Evolutionary conservation across 2,329 filamentous ascomycete genomes (phyloP).

Genomic region (Trichoderma citrinoviride): DNA sequence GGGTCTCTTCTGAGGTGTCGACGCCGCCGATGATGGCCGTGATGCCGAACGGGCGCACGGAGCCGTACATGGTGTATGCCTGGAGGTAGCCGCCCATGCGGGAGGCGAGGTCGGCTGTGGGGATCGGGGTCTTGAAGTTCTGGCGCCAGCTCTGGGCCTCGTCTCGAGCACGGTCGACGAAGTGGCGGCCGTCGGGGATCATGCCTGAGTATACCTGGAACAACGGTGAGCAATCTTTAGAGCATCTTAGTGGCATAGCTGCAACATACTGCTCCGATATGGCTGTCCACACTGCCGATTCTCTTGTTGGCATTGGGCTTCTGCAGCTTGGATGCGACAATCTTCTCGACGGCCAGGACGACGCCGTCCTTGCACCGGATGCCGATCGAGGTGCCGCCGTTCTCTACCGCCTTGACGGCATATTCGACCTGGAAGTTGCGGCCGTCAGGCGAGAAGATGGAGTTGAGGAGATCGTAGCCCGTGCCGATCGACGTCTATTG

Average conservation of each 20-base stretch:
- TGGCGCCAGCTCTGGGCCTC: constrained; percentile 89
- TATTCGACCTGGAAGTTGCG: constrained; percentile 99
- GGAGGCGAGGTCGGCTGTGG: constrained; percentile 80
- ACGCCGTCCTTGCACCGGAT: constrained; percentile 97
- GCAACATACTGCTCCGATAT: constrained; percentile 79
- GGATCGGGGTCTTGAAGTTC: constrained; percentile 92
- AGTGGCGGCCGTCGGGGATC: constrained; percentile 91
- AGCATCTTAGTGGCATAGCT: constrained; percentile 39
- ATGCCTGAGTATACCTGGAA: constrained; percentile 88
- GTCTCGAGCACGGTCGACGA: constrained; percentile 89
- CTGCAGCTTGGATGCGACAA: constrained; percentile 90
- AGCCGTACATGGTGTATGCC: constrained; percentile 95
- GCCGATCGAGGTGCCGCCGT: constrained; percentile 91
- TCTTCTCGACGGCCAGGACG: constrained; percentile 94
- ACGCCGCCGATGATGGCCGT: constrained; percentile 92
- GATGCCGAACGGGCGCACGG: constrained; percentile 93
- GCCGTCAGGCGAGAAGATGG: constrained; percentile 98
- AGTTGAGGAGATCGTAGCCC: constrained; percentile 98
- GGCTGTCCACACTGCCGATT: constrained; percentile 90
- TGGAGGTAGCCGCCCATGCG: constrained; percentile 96
- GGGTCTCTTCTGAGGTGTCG: constrained; percentile 81
- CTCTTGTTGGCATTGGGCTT: constrained; percentile 96
- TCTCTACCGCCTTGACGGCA: constrained; percentile 97
- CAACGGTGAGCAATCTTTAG: constrained; percentile 17
- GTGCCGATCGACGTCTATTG: constrained; percentile 96